Conservation (phyloP, 192 early-diverging fungal species). For the Chytriomyces confervae region DNA sequence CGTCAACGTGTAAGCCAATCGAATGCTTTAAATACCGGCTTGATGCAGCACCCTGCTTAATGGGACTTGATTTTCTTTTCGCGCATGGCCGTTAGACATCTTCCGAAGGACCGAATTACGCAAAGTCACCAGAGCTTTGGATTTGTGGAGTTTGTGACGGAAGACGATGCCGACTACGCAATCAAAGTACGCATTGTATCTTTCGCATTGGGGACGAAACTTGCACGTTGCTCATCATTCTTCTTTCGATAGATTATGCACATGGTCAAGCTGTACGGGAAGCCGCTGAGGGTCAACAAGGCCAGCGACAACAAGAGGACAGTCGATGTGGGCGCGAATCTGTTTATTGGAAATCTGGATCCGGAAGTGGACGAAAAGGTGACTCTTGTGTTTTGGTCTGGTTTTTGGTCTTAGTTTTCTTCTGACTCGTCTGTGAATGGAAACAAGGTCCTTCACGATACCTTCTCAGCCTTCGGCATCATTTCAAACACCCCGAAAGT, state of each 20-base stretch:
- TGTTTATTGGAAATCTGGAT: constrained; percentile 97
- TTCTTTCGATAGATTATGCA: constrained; percentile 76
- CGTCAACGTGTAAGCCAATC: constrained; percentile 52
- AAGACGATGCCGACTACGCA: constrained; percentile 96
- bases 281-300: constrained; percentile 95
- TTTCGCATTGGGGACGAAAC: too few species aligned
- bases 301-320: constrained; percentile 83
- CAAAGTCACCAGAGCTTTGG: constrained; percentile 93
- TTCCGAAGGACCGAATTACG: constrained; percentile 97
- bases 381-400: not conserved
- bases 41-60: not conserved
- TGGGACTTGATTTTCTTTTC: not conserved
- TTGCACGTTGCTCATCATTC: too few species aligned
- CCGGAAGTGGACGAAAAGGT: constrained; percentile 85
- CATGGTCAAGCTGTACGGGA: constrained; percentile 93
- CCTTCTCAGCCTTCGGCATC: constrained; percentile 92
- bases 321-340: constrained; percentile 92
- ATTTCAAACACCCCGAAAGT: constrained; percentile 85
- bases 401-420: not conserved
- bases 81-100: constrained; percentile 77
- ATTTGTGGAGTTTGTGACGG: constrained; percentile 92
- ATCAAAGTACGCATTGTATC: constrained; percentile 60
- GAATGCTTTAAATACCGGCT: too few species aligned
- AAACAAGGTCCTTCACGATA: constrained; percentile 85
- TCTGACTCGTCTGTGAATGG: constrained; percentile 66